Base-by-base conservation (phyloP, 169 alveolate species). In the Plasmodium vivax region DNA sequence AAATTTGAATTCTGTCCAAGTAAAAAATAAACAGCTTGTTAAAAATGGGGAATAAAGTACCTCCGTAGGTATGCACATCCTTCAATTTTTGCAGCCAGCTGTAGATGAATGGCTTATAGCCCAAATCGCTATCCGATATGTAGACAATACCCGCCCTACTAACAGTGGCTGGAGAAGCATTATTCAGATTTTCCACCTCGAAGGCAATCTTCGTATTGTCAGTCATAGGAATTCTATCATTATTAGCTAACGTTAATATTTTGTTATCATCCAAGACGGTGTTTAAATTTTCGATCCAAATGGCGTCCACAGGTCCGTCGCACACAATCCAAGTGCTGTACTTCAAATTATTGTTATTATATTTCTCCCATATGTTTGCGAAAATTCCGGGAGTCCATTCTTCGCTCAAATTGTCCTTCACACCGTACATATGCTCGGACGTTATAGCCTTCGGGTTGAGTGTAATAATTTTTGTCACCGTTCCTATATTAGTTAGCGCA, bases 221-320 rank as follows among this genome's bases (percentile, higher is more conserved):
- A 4, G 99, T 99, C 81, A 98, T 97, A 36, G 96, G 97, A 36
- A 99, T 96, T 73, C 99, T 96, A 95, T 98, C 99, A 38, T 99
- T 99, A 83, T 98, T 98, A 8, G 99, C 99, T 71, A 99, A 97
- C 0, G 99, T 99, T 23, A 99, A 96, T 47, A 99, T 97, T 92
- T 98, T 98, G 96, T 99, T 99, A 95, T 99, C 99, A 95, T 99
- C 99, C 80, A 99, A 97, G 7, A 99, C 99, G 2, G 99, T 98
- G 97, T 99, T 99, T 85, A 99, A 97, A 72, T 98, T 99, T 96
- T 99, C 99, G 38, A 99, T 99, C 99, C 99, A 99, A 85, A 99
- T 99, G 12, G 99, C 99, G 92, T 99, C 99, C 6, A 99, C 99
- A 85, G 99, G 99, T 9, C 99, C 99, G 95, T 99, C 99, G 94